A percentile compares a stretch with the other conserved stretches of the same genome.
Conservation (phyloP, 2,329 filamentous ascomycete genomes). For the Tothia fuscella region DNA sequence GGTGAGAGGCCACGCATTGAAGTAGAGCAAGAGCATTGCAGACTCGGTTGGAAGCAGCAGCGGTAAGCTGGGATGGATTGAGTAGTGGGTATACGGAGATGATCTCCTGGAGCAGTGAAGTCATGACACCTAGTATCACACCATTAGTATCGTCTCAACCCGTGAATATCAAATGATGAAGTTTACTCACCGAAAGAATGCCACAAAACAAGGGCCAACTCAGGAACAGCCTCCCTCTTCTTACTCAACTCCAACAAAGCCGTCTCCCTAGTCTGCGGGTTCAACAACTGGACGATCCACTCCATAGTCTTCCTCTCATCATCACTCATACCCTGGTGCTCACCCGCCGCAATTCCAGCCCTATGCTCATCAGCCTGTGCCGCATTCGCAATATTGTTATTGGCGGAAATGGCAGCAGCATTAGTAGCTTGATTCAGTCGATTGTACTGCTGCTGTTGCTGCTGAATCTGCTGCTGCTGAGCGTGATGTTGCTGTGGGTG, state of each 20-base stretch:
- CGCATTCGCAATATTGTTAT: constrained; percentile 11
- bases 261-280: constrained; percentile 74
- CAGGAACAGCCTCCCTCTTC: constrained; percentile 95
- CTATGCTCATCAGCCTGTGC: constrained; percentile 11
- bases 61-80: constrained; percentile 92
- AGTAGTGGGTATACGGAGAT: constrained; percentile 96
- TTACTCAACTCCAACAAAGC: constrained; percentile 94
- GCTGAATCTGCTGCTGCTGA: background rate
- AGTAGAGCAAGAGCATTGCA: constrained; percentile 93
- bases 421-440: constrained; percentile 4
- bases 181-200: constrained; percentile 92
- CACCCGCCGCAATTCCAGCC: constrained; percentile 7
- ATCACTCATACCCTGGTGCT: constrained; percentile 47
- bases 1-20: constrained; percentile 95
- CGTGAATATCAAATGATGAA: background rate
- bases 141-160: constrained; percentile 14
- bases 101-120: constrained; percentile 91
- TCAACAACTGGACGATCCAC: constrained; percentile 85
- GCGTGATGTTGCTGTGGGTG: background rate
- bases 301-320: constrained; percentile 87
- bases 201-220: constrained; percentile 92
- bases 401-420: background rate
- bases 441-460: constrained; percentile 7
- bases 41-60: constrained; percentile 91
- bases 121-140: constrained; percentile 72